Evolutionary conservation across 208 protist species (phyloP).

Genomic region (Trypanosomatidae sp.): DNA sequence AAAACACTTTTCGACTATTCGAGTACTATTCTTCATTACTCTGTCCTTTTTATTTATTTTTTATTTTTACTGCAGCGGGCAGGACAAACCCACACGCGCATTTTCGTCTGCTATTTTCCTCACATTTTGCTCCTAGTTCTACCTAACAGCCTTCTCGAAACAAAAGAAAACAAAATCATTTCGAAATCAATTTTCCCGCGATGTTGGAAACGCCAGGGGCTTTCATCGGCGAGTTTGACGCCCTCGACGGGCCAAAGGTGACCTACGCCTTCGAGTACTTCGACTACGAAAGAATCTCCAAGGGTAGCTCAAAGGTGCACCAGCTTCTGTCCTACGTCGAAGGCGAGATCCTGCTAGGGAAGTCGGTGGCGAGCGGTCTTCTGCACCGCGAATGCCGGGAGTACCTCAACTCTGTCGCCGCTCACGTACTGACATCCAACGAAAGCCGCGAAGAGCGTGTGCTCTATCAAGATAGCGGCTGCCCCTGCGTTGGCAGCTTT

Average conservation of each 20-base stretch:
- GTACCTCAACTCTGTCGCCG: conserved; percentile 53
- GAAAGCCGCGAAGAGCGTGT: conserved; percentile 61
- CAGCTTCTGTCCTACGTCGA: conserved; percentile 33
- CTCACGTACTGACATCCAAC: conserved; percentile 65
- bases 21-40: no score
- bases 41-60: no score
- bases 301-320: conserved; percentile 1
- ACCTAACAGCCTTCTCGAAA: no score
- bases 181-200: no score
- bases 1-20: no score
- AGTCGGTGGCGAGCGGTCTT: conserved; percentile 43
- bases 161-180: no score
- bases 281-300: conserved; percentile 26
- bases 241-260: conserved; percentile 61
- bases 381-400: conserved; percentile 42
- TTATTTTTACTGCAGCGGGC: no score
- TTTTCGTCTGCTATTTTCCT: no score
- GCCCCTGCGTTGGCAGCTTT: conserved; percentile 62
- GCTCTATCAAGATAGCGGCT: conserved; percentile 63
- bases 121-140: no score
- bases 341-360: conserved; percentile 29
- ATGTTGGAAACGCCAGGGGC: conserved; percentile 36
- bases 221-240: conserved; percentile 84
- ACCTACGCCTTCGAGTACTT: conserved; percentile 75
- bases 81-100: no score